Base-by-base conservation (phyloP, 768 basidiomycete species). In the Boletus coccyginus region DNA sequence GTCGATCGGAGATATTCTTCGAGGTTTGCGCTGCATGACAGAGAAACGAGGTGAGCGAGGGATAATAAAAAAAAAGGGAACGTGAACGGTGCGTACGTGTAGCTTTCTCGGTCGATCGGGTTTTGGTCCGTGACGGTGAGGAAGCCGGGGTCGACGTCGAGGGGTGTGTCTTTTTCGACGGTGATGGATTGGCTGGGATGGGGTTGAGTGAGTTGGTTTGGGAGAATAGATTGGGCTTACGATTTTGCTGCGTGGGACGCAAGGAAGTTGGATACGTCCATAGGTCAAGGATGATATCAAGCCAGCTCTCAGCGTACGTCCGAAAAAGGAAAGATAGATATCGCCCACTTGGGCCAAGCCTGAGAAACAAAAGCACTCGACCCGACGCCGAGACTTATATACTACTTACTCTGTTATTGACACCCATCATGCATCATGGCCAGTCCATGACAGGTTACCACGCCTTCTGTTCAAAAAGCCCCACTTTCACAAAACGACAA, bases 121-220 rank as follows among this genome's bases (percentile, higher is more conserved):
- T 93, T 95, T 21, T 81, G 80, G 75, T 99, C 96, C 46, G 92
- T 92, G 1, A 91, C 92, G 6, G 89, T 82, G 19, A 99, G 78
- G 41, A 89, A 80, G 5, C 91, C 95, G 6, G 87, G 67, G 74
- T 99, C 97, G 56, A 93, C 77, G 42, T 87, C 84, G 58, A 92
- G 81, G 8, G 89, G 84, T 10, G 82, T 85, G 50, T 92, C 90
- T 70, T 90, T 93, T 69, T 92, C 86, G 53, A 92, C 86, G 35
- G 75, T 71, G 38, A 83, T 76, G 33, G 85, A 81, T 74, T 86
- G 84, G 69, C 90, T 93, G 55, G 13, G n/a, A 14, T 5, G 12
- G 39, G 17, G 35, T 21, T 53, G 31, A 41, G 41, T 29, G 29
- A 8, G 0, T 3, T n/a, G 10, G 10, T 12, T 13, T 44, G 38